Evolutionary conservation across 1,284 basidiomycete genomes (phyloP).

Genomic region (Sporisorium graminicola): DNA sequence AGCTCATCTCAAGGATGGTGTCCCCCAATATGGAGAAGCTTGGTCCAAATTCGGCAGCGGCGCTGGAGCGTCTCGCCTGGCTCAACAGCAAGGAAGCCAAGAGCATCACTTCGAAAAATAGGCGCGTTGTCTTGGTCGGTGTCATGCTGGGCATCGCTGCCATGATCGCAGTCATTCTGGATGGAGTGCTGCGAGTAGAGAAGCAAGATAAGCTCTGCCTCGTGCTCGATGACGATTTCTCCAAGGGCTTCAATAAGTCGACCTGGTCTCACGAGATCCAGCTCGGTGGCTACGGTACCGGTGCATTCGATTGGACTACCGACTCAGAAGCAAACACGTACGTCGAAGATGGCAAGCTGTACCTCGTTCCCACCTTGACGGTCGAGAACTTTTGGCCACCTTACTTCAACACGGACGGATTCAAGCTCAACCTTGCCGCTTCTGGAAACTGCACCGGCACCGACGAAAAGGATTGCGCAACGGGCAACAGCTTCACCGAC

Average conservation of each 20-base stretch:
- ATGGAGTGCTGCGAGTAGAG: slow-evolving; percentile 30
- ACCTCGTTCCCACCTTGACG: slow-evolving; percentile 86
- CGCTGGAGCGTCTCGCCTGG: slow-evolving; percentile 34
- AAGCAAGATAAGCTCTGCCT: slow-evolving; percentile 72
- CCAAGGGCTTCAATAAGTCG: slow-evolving; percentile 74
- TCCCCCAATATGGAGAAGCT: slow-evolving; percentile 20
- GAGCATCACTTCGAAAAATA: slow-evolving; percentile 34
- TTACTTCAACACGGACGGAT: slow-evolving; percentile 77
- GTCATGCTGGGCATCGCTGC: slow-evolving; percentile 37
- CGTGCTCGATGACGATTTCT: slow-evolving; percentile 83
- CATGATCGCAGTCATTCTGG: slow-evolving; percentile 32
- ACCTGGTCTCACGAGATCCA: slow-evolving; percentile 83
- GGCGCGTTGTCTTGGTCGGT: slow-evolving; percentile 34
- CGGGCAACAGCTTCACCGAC: slow-evolving; percentile 70
- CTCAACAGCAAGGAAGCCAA: slow-evolving; percentile 39
- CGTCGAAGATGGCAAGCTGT: slow-evolving; percentile 79
- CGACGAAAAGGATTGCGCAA: slow-evolving; percentile 72
- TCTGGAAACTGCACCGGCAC: slow-evolving; percentile 78
- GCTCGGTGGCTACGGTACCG: slow-evolving; percentile 86
- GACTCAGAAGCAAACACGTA: slow-evolving; percentile 82
- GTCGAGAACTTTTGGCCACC: slow-evolving; percentile 78
- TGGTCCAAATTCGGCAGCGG: slow-evolving; percentile 17
- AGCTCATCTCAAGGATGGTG: neutral
- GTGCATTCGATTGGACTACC: slow-evolving; percentile 89
- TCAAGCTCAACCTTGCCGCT: slow-evolving; percentile 82